Evolutionary conservation across 257 asterid genomes (phyloP), one percentile per base, ranked within the genome.

Genomic region (Verbena officinalis): DNA sequence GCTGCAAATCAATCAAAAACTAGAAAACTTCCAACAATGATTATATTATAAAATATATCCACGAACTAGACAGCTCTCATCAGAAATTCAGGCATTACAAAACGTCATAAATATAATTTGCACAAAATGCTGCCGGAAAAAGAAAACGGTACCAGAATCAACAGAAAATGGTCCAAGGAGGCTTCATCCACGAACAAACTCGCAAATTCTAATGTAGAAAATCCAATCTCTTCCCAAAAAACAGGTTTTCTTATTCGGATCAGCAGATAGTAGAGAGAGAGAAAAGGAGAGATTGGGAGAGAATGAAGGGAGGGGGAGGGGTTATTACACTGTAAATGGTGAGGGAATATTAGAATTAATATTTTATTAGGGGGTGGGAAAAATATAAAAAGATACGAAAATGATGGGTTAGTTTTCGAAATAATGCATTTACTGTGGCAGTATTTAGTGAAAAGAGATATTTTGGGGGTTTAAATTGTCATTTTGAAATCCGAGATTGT

Each of bases 161-260:
- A 70, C 68, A 45, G 79, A 68, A 71, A 13, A 63, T 21, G 65
- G 80, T 78, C 92, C 83, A 75, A 65, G 78, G 84, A 75, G 79
- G 90, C 81, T 76, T 70, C 88, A 84, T 73, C 62, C 84, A 83
- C 75, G 30, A 64, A 61, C 39, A 55, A 49, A 10, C 42, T 16
- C 61, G 4, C 33, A 11, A 10, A 23, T 49, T 55, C n/a, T 59
- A 36, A 33, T 67, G 57, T 40, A 43, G 31, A 63, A 46, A 72
- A 16, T n/a, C 23, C 33, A 66, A 51, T 36, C 34, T 24, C 33
- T 57, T 33, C 52, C 6, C 10, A 16, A 24, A 56, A 68, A 40
- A 64, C 7, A 23, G 14, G 50, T 42, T 62, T 49, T 45, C 48
- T 24, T 4, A 55, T 68, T 69, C 55, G 76, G 75, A 81, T 79